These are phyloP conservation scores for Schizothecium vesticola DNA, from an alignment of 495 filamentous ascomycete genomes.

Conservation along the genomic window DNA sequence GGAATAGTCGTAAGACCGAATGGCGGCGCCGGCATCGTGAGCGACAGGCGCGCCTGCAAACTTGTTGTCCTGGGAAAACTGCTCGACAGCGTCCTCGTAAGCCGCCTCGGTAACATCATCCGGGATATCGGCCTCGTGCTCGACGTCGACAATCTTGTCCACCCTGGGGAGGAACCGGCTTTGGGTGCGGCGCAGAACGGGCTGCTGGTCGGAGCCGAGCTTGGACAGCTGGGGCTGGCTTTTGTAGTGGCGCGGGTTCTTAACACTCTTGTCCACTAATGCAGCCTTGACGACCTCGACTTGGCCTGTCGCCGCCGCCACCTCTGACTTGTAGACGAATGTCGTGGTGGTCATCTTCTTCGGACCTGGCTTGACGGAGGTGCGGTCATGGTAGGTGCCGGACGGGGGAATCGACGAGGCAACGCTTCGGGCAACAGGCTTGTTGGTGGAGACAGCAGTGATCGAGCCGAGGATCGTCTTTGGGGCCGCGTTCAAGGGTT, in stretches of 20 bases:
- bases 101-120: conserved; percentile 34
- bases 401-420: conserved; percentile 1
- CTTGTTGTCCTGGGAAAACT: conserved; percentile 20
- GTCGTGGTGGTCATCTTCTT: conserved; percentile 59
- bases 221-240: conserved; percentile 39
- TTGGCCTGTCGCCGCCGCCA: conserved; percentile 1
- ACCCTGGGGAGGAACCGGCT: conserved; percentile 23
- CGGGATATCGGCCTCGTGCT: conserved; percentile 21
- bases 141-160: conserved; percentile 21
- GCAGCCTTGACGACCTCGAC: conserved; percentile 16
- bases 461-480: conserved; percentile 1
- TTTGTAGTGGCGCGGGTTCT: conserved; percentile 39
- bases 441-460: conserved; percentile 2
- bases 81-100: conserved; percentile 43
- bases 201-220: conserved; percentile 24
- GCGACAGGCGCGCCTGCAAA: not conserved
- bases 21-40: not conserved
- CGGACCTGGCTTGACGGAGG: conserved; percentile 41
- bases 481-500: not conserved
- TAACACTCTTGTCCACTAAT: conserved; percentile 26
- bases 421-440: conserved; percentile 6
- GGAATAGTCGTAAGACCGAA: not conserved
- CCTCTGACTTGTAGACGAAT: conserved; percentile 55
- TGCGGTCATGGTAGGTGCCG: conserved; percentile 9
- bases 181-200: conserved; percentile 27